Evolutionary conservation across 306 rosid species (phyloP), one percentile per base, ranked within the genome.

Genomic region (Trichosanthes cucumerina): DNA sequence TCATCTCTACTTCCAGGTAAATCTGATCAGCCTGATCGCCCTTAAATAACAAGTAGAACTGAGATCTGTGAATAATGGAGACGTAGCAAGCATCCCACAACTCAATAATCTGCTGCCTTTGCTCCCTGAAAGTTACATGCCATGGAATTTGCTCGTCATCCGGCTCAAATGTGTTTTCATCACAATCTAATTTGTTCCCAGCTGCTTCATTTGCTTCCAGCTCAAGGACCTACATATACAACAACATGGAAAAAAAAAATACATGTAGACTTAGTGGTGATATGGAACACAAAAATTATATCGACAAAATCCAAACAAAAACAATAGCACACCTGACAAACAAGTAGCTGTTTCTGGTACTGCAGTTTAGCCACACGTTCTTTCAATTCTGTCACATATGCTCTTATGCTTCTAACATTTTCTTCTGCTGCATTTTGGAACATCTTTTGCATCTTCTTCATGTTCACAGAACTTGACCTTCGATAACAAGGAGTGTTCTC

Each of bases 391-490:
- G 99, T 96, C 14, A 96, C 99, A 59, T 96, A 96, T 19, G 99
- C 89, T 87, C 98, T 86, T 70, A 96, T 96, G 84, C 89, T 96
- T 91, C 98, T 90, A 70, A 96, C 99, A 78, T 96, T 96, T 88
- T 96, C 99, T 84, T 96, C 99, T 73, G 99, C 99, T 21, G 99
- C 99, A 87, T 92, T 93, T 86, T 96, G 99, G 85, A 96, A 96
- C 99, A 96, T 96, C 84, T 96, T 96, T 89, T 93, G 97, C 99
- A 96, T 96, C 85, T 93, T 96, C 91, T 96, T 96, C 98, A 96
- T 93, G 89, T 96, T 96, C 38, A 96, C 99, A 31, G 99, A 96
- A 79, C 99, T 90, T 59, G 91, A 90, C 60, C 92, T 93, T 59
- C 89, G 90, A 81, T 90, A 90, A 31, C 85, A 93, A 24, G 99